Base-by-base conservation (phyloP, 1,284 basidiomycete genomes). In the Fomitopsis betulina region DNA sequence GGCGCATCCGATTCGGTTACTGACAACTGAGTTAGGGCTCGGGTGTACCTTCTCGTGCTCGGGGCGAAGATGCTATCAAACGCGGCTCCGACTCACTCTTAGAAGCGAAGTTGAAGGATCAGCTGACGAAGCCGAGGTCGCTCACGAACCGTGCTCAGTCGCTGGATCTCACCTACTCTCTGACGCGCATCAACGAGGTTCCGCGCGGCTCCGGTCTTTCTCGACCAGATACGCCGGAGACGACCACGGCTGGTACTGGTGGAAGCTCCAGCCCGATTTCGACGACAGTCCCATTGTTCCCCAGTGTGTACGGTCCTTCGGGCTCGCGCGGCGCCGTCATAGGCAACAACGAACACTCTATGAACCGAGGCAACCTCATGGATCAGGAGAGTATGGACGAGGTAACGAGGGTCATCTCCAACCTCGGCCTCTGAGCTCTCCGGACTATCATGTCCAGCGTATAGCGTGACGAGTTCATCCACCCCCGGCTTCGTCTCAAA, bases 1-100 rank as follows among this genome's bases (percentile, higher is more conserved):
- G 13, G 33, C 10, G 7, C 27, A 35, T 33, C 30, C 40, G 13
- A 21, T 15, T 9, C 12, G 12, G 17, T 17, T 30, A 61, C 62
- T 64, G 54, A 74, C 67, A 43, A 50, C 15, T 54, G 56, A 47
- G 57, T 6, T 61, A 89, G 85, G 86, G 86, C 49, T 82, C 86
- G 61, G 85, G 82, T 35, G 81, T 87, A 54, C 79, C 84, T 15
- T 76, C 81, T 63, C 87, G 84, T 60, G 79, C 82, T 37, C 82
- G 86, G 65, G 77, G 79, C 19, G 87, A 92, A 61, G 91, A 93
- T 64, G 81, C 85, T 0, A 73, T 88, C 61, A 94, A 94, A 71
- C 86, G 93, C 53, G 91, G 91, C 21, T 94, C 93, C 0, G 93
- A 96, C 73, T 91, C 92, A 10, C 77, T 93, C 37, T 78, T 94